Evolutionary conservation across 495 filamentous ascomycete genomes (phyloP).

Genomic region (Cryomyces minteri): DNA sequence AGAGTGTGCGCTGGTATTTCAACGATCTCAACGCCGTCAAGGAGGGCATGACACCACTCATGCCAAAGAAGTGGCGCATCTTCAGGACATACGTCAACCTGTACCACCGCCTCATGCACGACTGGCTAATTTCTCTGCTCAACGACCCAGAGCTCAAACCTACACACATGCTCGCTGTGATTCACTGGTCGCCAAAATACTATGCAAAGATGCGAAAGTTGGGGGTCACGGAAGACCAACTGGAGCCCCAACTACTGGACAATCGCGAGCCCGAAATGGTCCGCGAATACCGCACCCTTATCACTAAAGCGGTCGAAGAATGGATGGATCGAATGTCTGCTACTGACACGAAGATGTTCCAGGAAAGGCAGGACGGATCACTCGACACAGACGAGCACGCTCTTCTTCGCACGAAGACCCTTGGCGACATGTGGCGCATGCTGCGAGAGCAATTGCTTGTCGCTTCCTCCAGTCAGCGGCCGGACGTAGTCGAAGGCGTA

Average conservation of each 20-base stretch:
- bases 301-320: constrained; percentile 86
- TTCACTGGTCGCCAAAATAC: constrained; percentile 91
- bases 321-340: constrained; percentile 88
- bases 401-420: constrained; percentile 72
- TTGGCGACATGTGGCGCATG: constrained; percentile 96
- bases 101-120: constrained; percentile 89
- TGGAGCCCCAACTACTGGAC: constrained; percentile 71
- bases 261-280: constrained; percentile 76
- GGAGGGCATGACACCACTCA: constrained; percentile 69
- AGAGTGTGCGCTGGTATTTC: constrained; percentile 86
- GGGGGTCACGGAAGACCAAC: constrained; percentile 41
- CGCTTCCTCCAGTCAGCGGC: constrained; percentile 59
- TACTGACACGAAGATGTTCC: constrained; percentile 62
- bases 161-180: constrained; percentile 68
- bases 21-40: constrained; percentile 88
- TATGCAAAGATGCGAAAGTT: constrained; percentile 89
- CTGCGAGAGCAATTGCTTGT: constrained; percentile 74
- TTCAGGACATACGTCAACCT: constrained; percentile 75
- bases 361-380: constrained; percentile 54
- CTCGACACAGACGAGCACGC: constrained; percentile 74
- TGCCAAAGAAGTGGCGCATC: constrained; percentile 97
- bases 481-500: constrained; percentile 80
- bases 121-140: constrained; percentile 64
- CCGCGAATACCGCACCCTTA: constrained; percentile 80
- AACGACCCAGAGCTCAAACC: constrained; percentile 64